Percentiles rank a stretch among this genome's conserved stretches.
Evolutionary conservation across 768 basidiomycete genomes (phyloP).

Genomic region (Pluteus cervinus): DNA sequence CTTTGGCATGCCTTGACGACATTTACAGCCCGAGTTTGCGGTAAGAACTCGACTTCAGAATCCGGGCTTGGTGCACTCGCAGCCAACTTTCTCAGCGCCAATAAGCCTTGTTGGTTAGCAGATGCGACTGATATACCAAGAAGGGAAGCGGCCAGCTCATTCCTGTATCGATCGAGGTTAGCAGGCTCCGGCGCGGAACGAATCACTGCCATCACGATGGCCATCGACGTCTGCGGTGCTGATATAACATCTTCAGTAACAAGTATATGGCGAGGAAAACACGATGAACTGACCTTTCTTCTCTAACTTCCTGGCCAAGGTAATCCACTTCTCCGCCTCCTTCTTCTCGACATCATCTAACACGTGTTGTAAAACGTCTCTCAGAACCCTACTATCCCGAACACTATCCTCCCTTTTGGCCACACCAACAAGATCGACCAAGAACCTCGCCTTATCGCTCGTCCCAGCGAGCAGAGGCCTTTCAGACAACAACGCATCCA

Average conservation of each 20-base stretch:
- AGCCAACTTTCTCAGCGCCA: constrained; percentile 59
- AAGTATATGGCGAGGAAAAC: neutral
- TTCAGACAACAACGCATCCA: constrained; percentile 26
- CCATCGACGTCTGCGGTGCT: constrained; percentile 71
- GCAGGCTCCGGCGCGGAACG: constrained; percentile 61
- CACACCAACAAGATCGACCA: constrained; percentile 22
- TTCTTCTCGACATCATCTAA: constrained; percentile 50
- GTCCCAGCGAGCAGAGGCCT: constrained; percentile 11
- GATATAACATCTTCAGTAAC: neutral
- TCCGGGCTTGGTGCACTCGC: constrained; percentile 74
- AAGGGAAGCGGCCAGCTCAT: constrained; percentile 82
- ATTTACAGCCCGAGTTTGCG: constrained; percentile 81
- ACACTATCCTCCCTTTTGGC: constrained; percentile 36
- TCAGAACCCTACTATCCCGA: constrained; percentile 54
- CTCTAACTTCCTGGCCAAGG: constrained; percentile 59
- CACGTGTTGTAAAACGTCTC: constrained; percentile 52
- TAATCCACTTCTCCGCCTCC: constrained; percentile 77
- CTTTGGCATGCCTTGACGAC: constrained; percentile 76
- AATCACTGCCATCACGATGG: constrained; percentile 58
- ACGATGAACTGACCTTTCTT: constrained; percentile 42
- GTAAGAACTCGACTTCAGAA: constrained; percentile 77
- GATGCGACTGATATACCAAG: constrained; percentile 57
- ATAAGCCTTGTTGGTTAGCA: constrained; percentile 65
- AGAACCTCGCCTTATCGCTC: constrained; percentile 20
- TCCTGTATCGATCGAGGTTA: constrained; percentile 74